phyloP scores from a whole-genome alignment of 2,329 filamentous ascomycete species.

The Penicillium sp. region DNA sequence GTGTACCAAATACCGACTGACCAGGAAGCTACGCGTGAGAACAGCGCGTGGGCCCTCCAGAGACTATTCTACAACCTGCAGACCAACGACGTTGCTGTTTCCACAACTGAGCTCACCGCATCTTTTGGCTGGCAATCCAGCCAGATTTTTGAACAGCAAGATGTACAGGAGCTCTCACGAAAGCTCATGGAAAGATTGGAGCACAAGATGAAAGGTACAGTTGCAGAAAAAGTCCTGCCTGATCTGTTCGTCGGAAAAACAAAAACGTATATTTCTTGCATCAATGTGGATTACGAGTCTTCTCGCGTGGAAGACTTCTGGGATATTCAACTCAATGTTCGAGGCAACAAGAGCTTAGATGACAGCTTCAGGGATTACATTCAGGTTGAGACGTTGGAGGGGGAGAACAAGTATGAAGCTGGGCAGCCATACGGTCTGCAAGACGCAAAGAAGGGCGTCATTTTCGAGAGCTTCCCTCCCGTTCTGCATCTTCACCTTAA shows the following conservation, averaged over 20 bases:
- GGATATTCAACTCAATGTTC: slow-evolving; percentile 96
- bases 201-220: slow-evolving; percentile 94
- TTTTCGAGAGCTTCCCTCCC: slow-evolving; percentile 89
- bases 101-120: slow-evolving; percentile 84
- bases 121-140: slow-evolving; percentile 98
- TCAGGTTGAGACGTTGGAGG: slow-evolving; percentile 90
- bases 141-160: slow-evolving; percentile 97
- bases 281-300: slow-evolving; percentile 95
- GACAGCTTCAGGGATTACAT: slow-evolving; percentile 96
- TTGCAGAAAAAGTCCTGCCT: slow-evolving; percentile 76
- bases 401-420: slow-evolving; percentile 96
- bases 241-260: slow-evolving; percentile 94
- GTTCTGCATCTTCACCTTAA: slow-evolving; percentile 92
- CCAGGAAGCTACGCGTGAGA: slow-evolving; percentile 66
- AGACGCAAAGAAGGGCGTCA: slow-evolving; percentile 94
- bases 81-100: slow-evolving; percentile 71
- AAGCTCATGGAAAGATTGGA: slow-evolving; percentile 97
- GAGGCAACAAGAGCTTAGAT: slow-evolving; percentile 81
- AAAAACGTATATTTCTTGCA: slow-evolving; percentile 97
- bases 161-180: slow-evolving; percentile 90
- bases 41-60: slow-evolving; percentile 89
- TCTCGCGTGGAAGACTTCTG: slow-evolving; percentile 94
- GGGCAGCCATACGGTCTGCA: slow-evolving; percentile 83
- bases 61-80: slow-evolving; percentile 91
- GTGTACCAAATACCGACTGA: slow-evolving; percentile 96